Evolutionary conservation across 2,329 filamentous ascomycete genomes (phyloP), one percentile per base, ranked within the genome.

Genomic region (Ceratocystis albifundus): DNA sequence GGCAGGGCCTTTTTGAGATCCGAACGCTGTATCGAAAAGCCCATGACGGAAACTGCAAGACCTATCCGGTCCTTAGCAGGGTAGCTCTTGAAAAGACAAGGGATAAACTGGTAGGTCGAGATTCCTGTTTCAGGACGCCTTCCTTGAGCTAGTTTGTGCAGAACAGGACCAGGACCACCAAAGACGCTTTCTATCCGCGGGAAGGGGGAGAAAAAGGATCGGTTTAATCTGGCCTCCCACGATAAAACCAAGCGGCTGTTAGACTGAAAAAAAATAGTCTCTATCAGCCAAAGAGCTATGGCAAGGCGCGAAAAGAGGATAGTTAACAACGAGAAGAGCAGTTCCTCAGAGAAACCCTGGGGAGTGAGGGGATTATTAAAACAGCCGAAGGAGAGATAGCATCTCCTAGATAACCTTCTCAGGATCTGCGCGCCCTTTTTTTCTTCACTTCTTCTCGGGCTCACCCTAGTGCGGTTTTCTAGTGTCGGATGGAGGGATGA

Each of bases 1-100:
- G 66, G 66, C 20, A 68, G 66, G 28, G 53, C 45, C 10, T 62
- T 36, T 22, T 64, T 64, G 4, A 67, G 36, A 20, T 55, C 63
- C 8, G 63, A 36, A 25, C 41, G 61, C 10, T 62, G n/a, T 30
- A 62, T 8, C 12, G 17, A 22, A n/a, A 62, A 62, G 2, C 15
- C n/a, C 61, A 62, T 62, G 22, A 17, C 2, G 41, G 4, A n/a
- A 1, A 59, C 48, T 10, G 17, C 12, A 32, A 32, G 30, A 59
- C 0, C 36, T 41, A 15, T n/a, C 2, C 55, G n/a, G 28, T 32
- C 28, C 32, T 32, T 17, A 20, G n/a, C 32, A n/a, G n/a, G 28
- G 55, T 59, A 59, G 30, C 20, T 59, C 5, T 59, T 17, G 12
- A 55, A 17, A 2, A 20, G 46, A 22, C 1, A 22, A 53, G 48